These are phyloP conservation scores for Albifimbria verrucaria DNA, from an alignment of 2,329 filamentous ascomycete species.

Conservation along the genomic window DNA sequence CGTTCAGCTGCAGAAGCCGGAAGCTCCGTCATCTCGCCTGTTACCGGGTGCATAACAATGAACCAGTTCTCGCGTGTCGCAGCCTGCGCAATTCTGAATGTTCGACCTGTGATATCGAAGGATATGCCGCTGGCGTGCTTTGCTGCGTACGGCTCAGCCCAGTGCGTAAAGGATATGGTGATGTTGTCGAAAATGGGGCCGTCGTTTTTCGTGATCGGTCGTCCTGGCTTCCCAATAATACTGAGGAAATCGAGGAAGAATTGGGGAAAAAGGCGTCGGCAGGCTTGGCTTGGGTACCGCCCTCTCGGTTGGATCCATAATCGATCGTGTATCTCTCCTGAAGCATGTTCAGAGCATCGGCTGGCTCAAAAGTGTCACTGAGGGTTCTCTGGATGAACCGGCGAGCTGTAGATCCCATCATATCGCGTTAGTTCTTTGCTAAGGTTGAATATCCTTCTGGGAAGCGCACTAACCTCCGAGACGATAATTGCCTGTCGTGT, in stretches of 20 bases:
- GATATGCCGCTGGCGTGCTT: neutral
- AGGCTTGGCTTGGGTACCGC: neutral
- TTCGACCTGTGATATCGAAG: conserved; percentile 3
- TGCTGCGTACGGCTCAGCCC: conserved; percentile 2
- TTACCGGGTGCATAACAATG: conserved; percentile 5
- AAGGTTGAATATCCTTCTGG: no score
- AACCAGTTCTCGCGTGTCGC: conserved; percentile 4
- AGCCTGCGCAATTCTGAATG: conserved; percentile 3
- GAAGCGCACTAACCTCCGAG: no score
- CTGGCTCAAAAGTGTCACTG: neutral
- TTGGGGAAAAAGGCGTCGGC: neutral
- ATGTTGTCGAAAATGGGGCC: conserved; percentile 5
- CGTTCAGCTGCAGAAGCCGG: neutral
- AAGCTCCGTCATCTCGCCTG: neutral
- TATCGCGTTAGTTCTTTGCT: no score
- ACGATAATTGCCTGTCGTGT: no score
- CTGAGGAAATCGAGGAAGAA: conserved; percentile 4
- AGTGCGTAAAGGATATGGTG: conserved; percentile 4
- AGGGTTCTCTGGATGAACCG: neutral
- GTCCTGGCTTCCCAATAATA: conserved; percentile 1
- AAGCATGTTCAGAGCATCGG: neutral
- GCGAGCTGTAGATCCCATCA: no score
- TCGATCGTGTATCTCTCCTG: neutral
- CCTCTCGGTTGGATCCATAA: neutral
- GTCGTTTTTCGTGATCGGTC: neutral